Conservation (phyloP, 768 basidiomycete genomes). For the Mycena polygramma region DNA sequence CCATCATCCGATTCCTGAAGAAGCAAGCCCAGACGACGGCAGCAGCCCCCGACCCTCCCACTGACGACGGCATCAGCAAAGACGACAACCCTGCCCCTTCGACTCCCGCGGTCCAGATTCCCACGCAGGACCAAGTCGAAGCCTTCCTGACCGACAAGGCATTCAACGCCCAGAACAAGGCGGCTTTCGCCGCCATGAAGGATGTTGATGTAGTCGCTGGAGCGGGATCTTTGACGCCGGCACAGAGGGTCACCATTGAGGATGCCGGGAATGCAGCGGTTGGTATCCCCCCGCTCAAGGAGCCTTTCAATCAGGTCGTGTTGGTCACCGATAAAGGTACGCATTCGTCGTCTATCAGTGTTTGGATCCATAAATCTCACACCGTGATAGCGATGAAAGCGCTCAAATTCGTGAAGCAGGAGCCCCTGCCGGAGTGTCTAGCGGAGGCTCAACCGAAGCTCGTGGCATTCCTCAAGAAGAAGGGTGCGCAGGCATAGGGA, state of each 20-base stretch:
- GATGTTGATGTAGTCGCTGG: not conserved
- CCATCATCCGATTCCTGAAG: not conserved
- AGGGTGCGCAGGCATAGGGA: not conserved
- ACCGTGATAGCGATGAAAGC: not conserved
- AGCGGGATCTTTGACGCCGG: not conserved
- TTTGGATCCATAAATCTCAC: no score
- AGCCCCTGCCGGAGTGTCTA: not conserved
- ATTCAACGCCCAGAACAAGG: not conserved
- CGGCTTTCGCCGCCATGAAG: not conserved
- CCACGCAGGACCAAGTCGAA: not conserved
- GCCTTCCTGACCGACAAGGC: not conserved
- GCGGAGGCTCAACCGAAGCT: not conserved
- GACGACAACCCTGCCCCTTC: constrained; percentile 7
- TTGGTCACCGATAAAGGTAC: not conserved
- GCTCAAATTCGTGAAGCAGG: not conserved
- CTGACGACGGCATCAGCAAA: not conserved
- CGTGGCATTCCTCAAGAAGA: constrained; percentile 1
- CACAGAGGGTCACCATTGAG: not conserved
- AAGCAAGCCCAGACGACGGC: not conserved
- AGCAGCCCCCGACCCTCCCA: not conserved
- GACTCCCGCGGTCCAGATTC: not conserved
- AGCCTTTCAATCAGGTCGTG: constrained; percentile 6
- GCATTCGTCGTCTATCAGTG: not conserved
- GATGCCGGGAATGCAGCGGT: not conserved
- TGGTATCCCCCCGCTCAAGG: not conserved